phyloP scores from a whole-genome alignment of 768 basidiomycete genomes.

The Mrakia frigida region DNA sequence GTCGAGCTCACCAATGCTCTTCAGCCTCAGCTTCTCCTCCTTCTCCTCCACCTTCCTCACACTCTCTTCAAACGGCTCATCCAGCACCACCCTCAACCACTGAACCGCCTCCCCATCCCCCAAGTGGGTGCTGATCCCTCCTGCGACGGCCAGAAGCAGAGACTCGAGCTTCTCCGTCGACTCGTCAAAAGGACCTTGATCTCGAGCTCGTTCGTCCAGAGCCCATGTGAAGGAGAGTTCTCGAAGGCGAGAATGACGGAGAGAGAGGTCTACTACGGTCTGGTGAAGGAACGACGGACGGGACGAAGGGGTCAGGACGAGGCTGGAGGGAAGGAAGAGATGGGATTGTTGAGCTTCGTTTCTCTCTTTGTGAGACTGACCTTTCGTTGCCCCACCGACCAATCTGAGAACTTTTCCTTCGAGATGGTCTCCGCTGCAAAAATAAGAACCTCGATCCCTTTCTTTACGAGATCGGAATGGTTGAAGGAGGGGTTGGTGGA shows the following conservation, averaged over 20 bases:
- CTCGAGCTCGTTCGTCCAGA: slow-evolving; percentile 13
- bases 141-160: not conserved
- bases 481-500: not conserved
- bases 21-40: too few species aligned
- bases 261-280: not conserved
- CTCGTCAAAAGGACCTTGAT: not conserved
- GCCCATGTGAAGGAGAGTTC: not conserved
- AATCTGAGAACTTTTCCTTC: not conserved
- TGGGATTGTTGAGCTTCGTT: not conserved
- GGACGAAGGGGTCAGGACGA: not conserved
- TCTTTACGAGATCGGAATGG: not conserved
- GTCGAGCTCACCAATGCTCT: not conserved
- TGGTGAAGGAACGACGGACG: not conserved
- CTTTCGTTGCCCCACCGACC: not conserved
- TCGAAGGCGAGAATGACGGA: not conserved
- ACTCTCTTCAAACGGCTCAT: not conserved
- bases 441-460: not conserved
- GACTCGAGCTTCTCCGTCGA: not conserved
- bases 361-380: not conserved
- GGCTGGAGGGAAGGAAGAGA: not conserved
- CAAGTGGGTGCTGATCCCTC: not conserved
- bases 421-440: not conserved
- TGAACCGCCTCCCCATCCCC: not conserved
- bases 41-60: not conserved
- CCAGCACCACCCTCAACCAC: not conserved